Percentiles rank a stretch among this genome's conserved stretches.
These are phyloP conservation scores for Voacanga thouarsii DNA, from an alignment of 257 asterid genomes.

Conservation along the genomic window DNA sequence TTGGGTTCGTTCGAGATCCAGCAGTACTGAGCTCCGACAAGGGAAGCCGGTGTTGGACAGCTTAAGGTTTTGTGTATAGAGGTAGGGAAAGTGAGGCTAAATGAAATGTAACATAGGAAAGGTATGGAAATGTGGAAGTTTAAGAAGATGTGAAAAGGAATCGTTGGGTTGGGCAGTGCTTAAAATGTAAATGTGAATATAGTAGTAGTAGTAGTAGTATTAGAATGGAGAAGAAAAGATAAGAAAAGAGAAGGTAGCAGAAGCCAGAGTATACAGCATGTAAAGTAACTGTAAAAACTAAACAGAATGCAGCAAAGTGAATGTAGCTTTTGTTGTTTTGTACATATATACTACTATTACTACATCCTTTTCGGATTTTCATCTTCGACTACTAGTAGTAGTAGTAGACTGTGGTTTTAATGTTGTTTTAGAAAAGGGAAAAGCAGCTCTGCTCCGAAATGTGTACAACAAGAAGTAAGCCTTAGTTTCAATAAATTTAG, in stretches of 20 bases:
- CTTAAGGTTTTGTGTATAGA: not conserved
- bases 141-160: not conserved
- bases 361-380: no score
- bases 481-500: no score
- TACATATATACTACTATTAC: no score
- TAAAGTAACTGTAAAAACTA: not conserved
- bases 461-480: no score
- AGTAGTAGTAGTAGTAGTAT: not conserved
- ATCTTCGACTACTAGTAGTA: no score
- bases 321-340: no score
- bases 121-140: no score
- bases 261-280: not conserved
- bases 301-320: not conserved
- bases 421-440: no score
- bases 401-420: no score
- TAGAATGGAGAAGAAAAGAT: no score
- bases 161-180: not conserved
- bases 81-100: not conserved
- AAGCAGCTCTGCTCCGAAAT: no score
- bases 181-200: not conserved
- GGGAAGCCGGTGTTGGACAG: conserved; percentile 6
- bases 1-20: not conserved
- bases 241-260: no score
- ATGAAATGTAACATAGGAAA: not conserved
- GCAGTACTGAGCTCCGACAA: conserved; percentile 4